Percentiles rank a stretch among this genome's conserved stretches.
Conservation (phyloP, 768 basidiomycete genomes). For the Podaxis mareebaensis region DNA sequence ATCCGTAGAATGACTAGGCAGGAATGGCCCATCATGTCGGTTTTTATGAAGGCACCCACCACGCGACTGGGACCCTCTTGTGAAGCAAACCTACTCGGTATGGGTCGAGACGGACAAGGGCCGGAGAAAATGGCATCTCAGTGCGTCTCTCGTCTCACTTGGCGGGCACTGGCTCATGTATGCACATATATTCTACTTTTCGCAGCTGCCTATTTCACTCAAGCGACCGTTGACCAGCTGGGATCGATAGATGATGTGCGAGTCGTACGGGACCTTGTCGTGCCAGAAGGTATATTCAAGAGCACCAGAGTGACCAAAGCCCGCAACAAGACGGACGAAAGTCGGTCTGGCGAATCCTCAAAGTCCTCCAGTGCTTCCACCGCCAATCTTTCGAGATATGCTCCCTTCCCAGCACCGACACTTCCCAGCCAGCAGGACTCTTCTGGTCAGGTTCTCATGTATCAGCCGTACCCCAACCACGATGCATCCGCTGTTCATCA, state of each 20-base stretch:
- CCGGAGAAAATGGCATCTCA: constrained; percentile 80
- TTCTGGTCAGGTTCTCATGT: constrained; percentile 37
- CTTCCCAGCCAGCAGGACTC: constrained; percentile 28
- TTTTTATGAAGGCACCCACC: constrained; percentile 35
- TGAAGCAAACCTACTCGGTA: constrained; percentile 86
- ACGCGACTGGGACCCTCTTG: constrained; percentile 65
- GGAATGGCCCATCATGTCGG: neutral
- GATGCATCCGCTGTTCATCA: constrained; percentile 20
- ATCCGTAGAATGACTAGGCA: neutral
- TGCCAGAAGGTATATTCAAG: constrained; percentile 68
- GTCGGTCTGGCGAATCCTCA: constrained; percentile 26
- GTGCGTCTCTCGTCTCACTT: constrained; percentile 41
- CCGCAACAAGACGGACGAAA: constrained; percentile 45
- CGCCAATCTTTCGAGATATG: constrained; percentile 32
- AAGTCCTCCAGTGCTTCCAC: constrained; percentile 29
- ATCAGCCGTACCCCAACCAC: constrained; percentile 38
- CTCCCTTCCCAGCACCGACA: constrained; percentile 38
- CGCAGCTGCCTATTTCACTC: constrained; percentile 82
- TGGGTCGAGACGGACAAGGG: constrained; percentile 69
- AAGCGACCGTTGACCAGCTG: constrained; percentile 69
- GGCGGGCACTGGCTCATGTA: constrained; percentile 2
- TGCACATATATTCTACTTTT: constrained; percentile 13
- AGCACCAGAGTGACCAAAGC: constrained; percentile 63
- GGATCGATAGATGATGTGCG: constrained; percentile 71
- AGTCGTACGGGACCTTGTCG: constrained; percentile 55